A percentile compares a stretch with the other conserved stretches of the same genome.
phyloP scores from a whole-genome alignment of 768 basidiomycete species.

The Paxillus ammoniavirescens region DNA sequence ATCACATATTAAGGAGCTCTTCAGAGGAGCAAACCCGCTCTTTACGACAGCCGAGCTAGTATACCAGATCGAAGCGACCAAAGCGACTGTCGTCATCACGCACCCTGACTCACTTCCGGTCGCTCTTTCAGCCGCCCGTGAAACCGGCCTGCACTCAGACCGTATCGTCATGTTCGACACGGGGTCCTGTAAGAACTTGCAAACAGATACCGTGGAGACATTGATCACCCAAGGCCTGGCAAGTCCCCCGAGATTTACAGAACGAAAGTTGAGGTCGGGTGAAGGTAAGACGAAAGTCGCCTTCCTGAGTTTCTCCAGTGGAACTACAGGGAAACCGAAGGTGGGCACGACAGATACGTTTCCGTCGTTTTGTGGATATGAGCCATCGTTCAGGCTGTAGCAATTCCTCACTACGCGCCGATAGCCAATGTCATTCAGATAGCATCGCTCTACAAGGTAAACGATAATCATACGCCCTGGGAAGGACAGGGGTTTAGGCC shows the following conservation, averaged over 20 bases:
- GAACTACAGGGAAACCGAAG: slow-evolving; percentile 70
- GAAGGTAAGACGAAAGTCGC: slow-evolving; percentile 67
- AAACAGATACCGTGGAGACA: slow-evolving; percentile 37
- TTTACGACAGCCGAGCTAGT: slow-evolving; percentile 53
- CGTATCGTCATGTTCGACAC: slow-evolving; percentile 41
- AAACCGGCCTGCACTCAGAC: slow-evolving; percentile 39
- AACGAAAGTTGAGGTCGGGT: slow-evolving; percentile 47
- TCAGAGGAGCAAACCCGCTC: slow-evolving; percentile 54
- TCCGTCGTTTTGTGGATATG: background rate
- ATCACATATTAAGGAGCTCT: background rate
- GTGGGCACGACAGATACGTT: slow-evolving; percentile 21
- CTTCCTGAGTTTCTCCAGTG: slow-evolving; percentile 64
- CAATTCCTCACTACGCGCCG: slow-evolving; percentile 50
- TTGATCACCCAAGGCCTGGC: slow-evolving; percentile 46
- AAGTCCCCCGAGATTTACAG: slow-evolving; percentile 38
- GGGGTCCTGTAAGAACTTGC: background rate
- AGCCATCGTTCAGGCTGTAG: slow-evolving; percentile 41
- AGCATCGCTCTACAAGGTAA: slow-evolving; percentile 47
- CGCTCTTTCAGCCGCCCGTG: slow-evolving; percentile 42
- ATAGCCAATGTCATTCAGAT: slow-evolving; percentile 58
- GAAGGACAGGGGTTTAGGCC: slow-evolving; percentile 50
- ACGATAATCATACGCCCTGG: slow-evolving; percentile 34
- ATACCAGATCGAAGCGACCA: slow-evolving; percentile 47
- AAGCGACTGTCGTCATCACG: slow-evolving; percentile 44
- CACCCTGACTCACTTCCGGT: slow-evolving; percentile 41